phyloP scores from a whole-genome alignment of 1,139 yeast genomes.

The Magnusiomyces sp. region DNA sequence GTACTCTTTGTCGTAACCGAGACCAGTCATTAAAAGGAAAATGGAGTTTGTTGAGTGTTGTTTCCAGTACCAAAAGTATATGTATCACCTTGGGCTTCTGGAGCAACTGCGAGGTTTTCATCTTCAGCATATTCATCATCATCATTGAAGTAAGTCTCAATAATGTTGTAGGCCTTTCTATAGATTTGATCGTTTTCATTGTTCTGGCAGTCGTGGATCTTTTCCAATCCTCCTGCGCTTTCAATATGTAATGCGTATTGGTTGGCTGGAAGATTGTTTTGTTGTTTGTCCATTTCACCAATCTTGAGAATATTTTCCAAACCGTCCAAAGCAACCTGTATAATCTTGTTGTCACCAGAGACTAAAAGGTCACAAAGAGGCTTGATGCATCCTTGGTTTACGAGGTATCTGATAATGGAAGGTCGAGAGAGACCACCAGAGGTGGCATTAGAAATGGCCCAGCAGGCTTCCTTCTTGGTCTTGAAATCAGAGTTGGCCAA shows the following conservation, averaged over 20 bases:
- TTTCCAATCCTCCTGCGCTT: conserved; percentile 98
- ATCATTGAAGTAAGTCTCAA: conserved; percentile 83
- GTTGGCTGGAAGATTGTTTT: conserved; percentile 47
- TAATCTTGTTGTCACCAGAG: conserved; percentile 82
- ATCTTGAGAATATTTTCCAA: conserved; percentile 86
- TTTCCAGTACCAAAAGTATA: conserved; percentile 69
- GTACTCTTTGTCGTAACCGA: too few relatives aligned
- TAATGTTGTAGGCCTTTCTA: conserved; percentile 80
- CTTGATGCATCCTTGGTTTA: conserved; percentile 91
- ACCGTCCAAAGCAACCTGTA: conserved; percentile 93
- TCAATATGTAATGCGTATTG: conserved; percentile 87
- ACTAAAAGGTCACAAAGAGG: conserved; percentile 89
- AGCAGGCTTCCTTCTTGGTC: conserved; percentile 97
- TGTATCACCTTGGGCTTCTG: conserved; percentile 68
- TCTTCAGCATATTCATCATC: conserved; percentile 61
- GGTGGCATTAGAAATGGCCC: conserved; percentile 98
- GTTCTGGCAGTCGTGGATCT: conserved; percentile 86
- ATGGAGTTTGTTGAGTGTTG: conserved; percentile 7
- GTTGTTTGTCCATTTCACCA: conserved; percentile 88
- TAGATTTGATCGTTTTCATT: conserved; percentile 88
- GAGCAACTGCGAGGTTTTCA: conserved; percentile 73
- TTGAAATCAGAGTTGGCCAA: conserved; percentile 81
- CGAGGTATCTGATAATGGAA: conserved; percentile 87
- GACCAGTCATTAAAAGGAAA: too few relatives aligned
- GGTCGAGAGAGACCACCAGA: conserved; percentile 92